Conservation (phyloP, 148 eudicot species). For the Rhododendron vialii region DNA sequence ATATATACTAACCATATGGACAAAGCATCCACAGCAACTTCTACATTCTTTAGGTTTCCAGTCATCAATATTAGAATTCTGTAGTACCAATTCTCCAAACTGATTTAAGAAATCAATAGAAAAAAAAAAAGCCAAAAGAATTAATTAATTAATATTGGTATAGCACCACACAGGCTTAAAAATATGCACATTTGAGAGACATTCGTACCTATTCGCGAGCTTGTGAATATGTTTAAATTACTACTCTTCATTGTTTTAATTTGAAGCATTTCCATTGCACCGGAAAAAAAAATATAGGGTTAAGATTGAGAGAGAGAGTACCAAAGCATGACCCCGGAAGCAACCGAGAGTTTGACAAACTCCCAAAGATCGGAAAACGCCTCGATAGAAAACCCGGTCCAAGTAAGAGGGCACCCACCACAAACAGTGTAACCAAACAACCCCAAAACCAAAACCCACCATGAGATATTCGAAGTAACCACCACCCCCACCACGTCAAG, state of each 20-base stretch:
- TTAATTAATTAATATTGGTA: neutral
- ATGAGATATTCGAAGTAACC: conserved; percentile 30
- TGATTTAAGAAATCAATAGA: conserved; percentile 7
- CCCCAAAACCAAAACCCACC: conserved; percentile 48
- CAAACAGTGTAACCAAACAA: conserved; percentile 25
- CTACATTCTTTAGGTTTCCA: conserved; percentile 51
- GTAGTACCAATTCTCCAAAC: conserved; percentile 73
- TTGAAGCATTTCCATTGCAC: no score
- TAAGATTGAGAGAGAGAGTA: conserved; percentile 1
- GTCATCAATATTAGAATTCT: conserved; percentile 50
- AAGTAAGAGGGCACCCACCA: conserved; percentile 48
- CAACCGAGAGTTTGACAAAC: conserved; percentile 40
- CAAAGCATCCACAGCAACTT: conserved; percentile 57
- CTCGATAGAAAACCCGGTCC: conserved; percentile 51
- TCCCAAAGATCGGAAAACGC: conserved; percentile 55
- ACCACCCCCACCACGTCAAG: conserved; percentile 34
- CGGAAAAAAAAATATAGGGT: no score
- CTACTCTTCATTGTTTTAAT: no score
- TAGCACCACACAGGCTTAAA: neutral
- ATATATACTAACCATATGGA: conserved; percentile 38
- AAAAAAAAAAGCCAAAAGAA: neutral
- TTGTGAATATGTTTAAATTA: no score
- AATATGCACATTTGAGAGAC: neutral
- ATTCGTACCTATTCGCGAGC: no score
- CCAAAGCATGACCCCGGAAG: conserved; percentile 64